A percentile compares a stretch with the other conserved stretches of the same genome.
Conservation (phyloP, 108 stramenopile genomes). For the Cyclotella atomus region DNA sequence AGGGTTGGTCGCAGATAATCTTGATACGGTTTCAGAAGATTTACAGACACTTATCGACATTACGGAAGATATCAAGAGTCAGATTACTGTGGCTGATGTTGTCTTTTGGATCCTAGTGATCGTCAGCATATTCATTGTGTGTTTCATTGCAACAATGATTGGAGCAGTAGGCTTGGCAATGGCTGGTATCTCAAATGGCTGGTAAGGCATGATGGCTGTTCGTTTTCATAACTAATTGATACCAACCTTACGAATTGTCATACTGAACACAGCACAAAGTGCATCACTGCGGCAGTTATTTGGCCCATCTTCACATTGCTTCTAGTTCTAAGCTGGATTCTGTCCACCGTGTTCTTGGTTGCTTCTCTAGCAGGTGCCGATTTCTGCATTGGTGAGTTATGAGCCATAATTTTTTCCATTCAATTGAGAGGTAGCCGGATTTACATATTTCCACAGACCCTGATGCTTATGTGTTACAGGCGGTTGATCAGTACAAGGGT, state of each 20-base stretch:
- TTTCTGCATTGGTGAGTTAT: slow-evolving; percentile 34
- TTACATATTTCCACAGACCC: slow-evolving; percentile 4
- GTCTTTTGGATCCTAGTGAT: slow-evolving; percentile 36
- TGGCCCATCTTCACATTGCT: slow-evolving; percentile 45
- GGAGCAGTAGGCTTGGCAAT: slow-evolving; percentile 18
- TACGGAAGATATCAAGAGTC: slow-evolving; percentile 18
- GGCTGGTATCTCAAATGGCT: slow-evolving; percentile 26
- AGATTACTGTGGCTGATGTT: slow-evolving; percentile 14
- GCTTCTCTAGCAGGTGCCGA: slow-evolving; percentile 40
- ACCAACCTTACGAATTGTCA: too few relatives aligned
- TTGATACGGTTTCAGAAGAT: slow-evolving; percentile 25
- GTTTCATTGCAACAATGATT: slow-evolving; percentile 29
- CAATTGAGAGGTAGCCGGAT: not conserved
- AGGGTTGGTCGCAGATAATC: slow-evolving; percentile 7
- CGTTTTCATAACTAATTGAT: too few relatives aligned
- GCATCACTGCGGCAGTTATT: slow-evolving; percentile 31
- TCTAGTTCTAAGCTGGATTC: slow-evolving; percentile 22
- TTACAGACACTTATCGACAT: slow-evolving; percentile 11
- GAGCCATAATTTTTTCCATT: not conserved
- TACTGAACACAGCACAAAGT: too few relatives aligned
- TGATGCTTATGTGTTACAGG: slow-evolving; percentile 10
- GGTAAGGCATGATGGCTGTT: too few relatives aligned
- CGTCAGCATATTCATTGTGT: slow-evolving; percentile 34
- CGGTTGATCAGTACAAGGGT: slow-evolving; percentile 23
- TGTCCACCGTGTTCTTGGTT: slow-evolving; percentile 12